Evolutionary conservation across 2,329 filamentous ascomycete genomes (phyloP), one percentile per base, ranked within the genome.

Genomic region (Penicillium glabrum): DNA sequence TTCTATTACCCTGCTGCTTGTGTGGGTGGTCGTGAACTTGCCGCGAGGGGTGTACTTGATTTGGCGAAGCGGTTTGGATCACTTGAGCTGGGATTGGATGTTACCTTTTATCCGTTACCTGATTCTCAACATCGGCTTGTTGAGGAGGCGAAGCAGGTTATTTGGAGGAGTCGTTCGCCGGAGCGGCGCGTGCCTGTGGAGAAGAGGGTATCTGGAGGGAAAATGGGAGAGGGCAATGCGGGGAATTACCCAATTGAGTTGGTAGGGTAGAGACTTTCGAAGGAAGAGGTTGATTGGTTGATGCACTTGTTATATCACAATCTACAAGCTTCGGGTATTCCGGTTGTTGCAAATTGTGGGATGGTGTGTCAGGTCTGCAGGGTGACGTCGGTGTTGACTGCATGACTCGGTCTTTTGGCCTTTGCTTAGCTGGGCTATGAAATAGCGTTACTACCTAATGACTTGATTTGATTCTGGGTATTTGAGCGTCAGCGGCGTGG

Each of bases 61-160:
- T 65, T 74, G 11, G 69, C 67, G 5, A 70, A 60, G 23, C 62
- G 61, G 9, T 73, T 73, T 55, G 69, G 39, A 10, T n/a, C 16
- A 4, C 35, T 64, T 14, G 48, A 26, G 9, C 51, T 59, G 0
- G 27, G 67, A 46, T 59, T 66, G 13, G 67, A 72, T 43, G 51
- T 74, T 29, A 63, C 65, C 53, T 73, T 74, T 51, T 67, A 68
- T 52, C 68, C 71, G n/a, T 33, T 69, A 46, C 68, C 67, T n/a
- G 58, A 62, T 24, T 57, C 62, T 9, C 62, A 71, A 49, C 63
- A 62, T 33, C 56, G 62, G 61, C 59, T 69, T 41, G 60, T 70
- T 26, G 65, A 67, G 41, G 66, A 70, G 41, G 63, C 62, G 41
- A 60, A 56, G 50, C 53, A 63, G 51, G 48, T 62, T 53, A 31